Conservation (phyloP, 176 grass and related monocot genomes). For the Musa schizocarpa region DNA sequence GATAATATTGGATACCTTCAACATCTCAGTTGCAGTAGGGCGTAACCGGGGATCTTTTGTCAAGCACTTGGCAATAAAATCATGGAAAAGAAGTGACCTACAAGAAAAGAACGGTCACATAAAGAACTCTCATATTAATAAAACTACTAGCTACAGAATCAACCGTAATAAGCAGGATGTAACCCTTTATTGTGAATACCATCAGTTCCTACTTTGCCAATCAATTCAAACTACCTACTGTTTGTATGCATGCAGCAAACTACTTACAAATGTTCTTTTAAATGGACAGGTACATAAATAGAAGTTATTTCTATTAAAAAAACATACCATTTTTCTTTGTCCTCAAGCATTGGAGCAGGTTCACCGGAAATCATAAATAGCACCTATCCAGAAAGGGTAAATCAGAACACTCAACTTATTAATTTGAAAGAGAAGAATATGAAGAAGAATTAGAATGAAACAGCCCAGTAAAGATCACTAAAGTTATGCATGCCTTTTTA, state of each 20-base stretch:
- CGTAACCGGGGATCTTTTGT: conserved; percentile 96
- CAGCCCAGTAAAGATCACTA: no score
- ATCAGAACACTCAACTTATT: conserved; percentile 6
- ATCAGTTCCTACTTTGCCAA: no score
- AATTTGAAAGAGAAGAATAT: background rate
- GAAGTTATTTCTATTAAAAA: background rate
- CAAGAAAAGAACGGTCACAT: conserved; percentile 17
- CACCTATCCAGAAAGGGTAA: conserved; percentile 38
- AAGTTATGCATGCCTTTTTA: background rate
- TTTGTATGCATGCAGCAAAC: no score
- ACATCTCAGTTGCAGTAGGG: conserved; percentile 81
- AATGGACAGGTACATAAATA: background rate
- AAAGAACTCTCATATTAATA: conserved; percentile 7
- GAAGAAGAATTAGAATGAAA: background rate
- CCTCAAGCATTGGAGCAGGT: conserved; percentile 97
- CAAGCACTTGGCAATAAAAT: conserved; percentile 99
- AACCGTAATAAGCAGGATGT: background rate
- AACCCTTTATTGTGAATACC: background rate
- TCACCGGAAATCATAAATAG: conserved; percentile 99
- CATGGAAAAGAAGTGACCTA: conserved; percentile 99
- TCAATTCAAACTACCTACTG: no score
- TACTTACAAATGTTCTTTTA: background rate
- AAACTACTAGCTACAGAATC: background rate
- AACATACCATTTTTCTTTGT: conserved; percentile 94
- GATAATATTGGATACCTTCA: conserved; percentile 58